These are phyloP conservation scores for Trichophyton simii DNA, from an alignment of 2,329 filamentous ascomycete genomes.

Conservation along the genomic window DNA sequence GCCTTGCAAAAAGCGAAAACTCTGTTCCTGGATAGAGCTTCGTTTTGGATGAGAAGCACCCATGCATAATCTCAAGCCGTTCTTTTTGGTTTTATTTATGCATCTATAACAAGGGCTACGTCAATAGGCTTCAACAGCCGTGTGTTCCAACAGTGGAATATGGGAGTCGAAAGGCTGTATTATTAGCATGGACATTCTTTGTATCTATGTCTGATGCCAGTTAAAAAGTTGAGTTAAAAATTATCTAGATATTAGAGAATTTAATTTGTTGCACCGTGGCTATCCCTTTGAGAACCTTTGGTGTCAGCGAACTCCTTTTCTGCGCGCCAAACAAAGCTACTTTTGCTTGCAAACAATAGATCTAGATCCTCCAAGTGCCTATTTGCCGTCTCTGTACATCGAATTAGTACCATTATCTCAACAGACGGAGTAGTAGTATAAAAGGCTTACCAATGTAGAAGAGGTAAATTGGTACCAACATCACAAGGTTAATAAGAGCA, in stretches of 20 bases:
- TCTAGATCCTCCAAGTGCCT: background rate
- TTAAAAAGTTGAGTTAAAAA: too few species aligned
- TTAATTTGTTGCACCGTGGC: background rate
- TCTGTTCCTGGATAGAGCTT: too few species aligned
- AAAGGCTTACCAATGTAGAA: background rate
- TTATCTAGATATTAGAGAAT: too few species aligned
- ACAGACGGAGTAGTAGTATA: background rate
- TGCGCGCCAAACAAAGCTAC: background rate
- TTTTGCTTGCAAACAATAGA: background rate
- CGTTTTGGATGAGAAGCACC: too few species aligned
- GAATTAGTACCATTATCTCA: background rate
- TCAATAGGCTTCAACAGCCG: background rate
- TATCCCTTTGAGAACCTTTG: background rate
- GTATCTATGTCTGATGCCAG: background rate
- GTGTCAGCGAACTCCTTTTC: background rate
- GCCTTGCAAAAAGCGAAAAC: too few species aligned
- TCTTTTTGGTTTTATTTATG: too few species aligned
- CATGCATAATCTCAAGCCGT: too few species aligned
- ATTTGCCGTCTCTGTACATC: background rate
- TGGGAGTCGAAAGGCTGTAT: slow-evolving; percentile 9
- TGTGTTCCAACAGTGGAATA: slow-evolving; percentile 10
- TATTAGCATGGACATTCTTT: background rate
- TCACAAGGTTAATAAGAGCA: background rate
- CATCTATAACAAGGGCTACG: too few species aligned
- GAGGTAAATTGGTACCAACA: background rate